Evolutionary conservation across 169 alveolate species (phyloP), one percentile per base, ranked within the genome.

Genomic region (Plasmodium malariae): DNA sequence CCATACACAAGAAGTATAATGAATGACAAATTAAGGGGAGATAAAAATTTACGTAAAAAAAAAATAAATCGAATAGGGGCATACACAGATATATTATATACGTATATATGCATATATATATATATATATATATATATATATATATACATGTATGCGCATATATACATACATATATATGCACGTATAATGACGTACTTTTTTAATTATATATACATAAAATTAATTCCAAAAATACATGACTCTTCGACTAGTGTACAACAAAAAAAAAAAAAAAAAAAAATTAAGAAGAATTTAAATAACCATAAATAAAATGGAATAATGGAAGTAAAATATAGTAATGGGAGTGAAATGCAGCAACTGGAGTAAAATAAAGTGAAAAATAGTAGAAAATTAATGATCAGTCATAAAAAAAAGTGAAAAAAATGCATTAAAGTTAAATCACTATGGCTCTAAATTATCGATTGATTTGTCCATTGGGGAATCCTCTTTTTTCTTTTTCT

Each of bases 401-500:
- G 14, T 11, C 1, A 45, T 14, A 57, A 57, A 57, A 57, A 21
- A 21, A 19, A n/a, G 57, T n/a, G 57, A 48, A 21, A 21, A 57
- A 57, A 57, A 28, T 19, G 54, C 5, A n/a, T 17, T 17, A 21
- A 40, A 26, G 43, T 26, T 43, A 43, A 43, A 36, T 4, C n/a
- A 11, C 45, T 63, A 78, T 45, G 76, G 78, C 2, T 80, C 85
- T 32, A 48, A 11, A 32, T 65, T 48, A 11, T 65, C 83, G 17
- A 1, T 9, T 9, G 48, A 24, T 49, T 45, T 3, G 14, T 55
- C 34, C 51, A 28, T 36, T 2, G 5, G 45, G 0, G 57, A 5
- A 3, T 54, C 17, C 51, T 67, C 71, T 28, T 80, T 80, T 80
- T 80, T 80, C 14, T 36, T 54, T 65, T 80, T 80, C 49, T 80